Evolutionary conservation across 2,329 filamentous ascomycete genomes (phyloP).

Genomic region (Exophiala oligosperma): DNA sequence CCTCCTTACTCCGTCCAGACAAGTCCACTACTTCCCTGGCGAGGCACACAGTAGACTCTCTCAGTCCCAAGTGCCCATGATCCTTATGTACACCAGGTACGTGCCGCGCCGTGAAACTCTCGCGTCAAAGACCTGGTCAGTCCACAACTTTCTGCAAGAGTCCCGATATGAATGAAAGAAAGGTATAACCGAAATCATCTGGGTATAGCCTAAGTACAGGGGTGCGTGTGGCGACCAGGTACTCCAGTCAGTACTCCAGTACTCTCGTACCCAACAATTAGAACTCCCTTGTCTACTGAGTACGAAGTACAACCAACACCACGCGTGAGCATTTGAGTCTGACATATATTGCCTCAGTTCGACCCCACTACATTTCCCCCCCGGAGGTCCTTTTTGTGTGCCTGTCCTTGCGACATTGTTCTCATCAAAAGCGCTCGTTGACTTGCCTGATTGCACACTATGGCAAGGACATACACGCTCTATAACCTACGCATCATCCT

Average conservation of each 20-base stretch:
- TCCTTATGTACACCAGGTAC: background rate
- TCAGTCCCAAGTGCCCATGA: background rate
- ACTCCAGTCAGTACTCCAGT: background rate
- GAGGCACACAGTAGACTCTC: background rate
- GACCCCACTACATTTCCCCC: background rate
- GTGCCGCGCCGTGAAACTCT: background rate
- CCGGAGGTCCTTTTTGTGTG: background rate
- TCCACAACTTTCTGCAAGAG: background rate
- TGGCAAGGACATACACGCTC: constrained; percentile 22
- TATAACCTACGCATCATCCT: constrained; percentile 23
- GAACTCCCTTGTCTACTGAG: too few relatives aligned
- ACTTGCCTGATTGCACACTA: constrained; percentile 5
- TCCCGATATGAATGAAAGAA: background rate
- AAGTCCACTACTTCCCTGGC: background rate
- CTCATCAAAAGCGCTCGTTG: too few relatives aligned
- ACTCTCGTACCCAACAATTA: background rate
- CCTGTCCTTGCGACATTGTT: background rate
- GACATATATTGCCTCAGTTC: background rate
- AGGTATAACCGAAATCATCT: background rate
- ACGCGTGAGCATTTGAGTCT: background rate
- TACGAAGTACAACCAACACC: background rate
- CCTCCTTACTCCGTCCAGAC: background rate
- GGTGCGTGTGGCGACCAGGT: too few relatives aligned
- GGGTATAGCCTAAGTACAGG: background rate
- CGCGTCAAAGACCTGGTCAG: background rate